phyloP scores from a whole-genome alignment of 179 eudicot species.

The Actinidia arguta region DNA sequence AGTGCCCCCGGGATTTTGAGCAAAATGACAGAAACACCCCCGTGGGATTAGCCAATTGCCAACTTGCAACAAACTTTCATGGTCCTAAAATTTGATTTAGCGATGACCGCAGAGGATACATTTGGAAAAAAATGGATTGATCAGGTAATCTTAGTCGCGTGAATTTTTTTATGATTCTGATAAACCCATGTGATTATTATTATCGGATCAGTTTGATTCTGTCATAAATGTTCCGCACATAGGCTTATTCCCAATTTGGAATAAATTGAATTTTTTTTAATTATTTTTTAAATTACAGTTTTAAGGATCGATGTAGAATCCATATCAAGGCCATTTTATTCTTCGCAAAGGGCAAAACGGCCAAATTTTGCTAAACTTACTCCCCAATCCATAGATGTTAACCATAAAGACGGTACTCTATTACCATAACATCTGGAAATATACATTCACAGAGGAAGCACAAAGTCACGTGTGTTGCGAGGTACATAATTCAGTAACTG shows the following conservation, averaged over 20 bases:
- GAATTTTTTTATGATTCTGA: background rate
- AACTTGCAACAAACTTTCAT: background rate
- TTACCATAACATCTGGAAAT: background rate
- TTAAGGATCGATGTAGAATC: background rate
- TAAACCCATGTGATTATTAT: background rate
- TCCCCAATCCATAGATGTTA: too few species aligned
- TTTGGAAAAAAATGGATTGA: background rate
- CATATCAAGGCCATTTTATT: background rate
- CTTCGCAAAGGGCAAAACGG: too few species aligned
- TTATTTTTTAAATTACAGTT: background rate
- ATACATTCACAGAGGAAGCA: too few species aligned
- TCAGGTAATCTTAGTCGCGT: too few species aligned
- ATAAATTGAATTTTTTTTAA: background rate
- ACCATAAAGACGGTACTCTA: background rate
- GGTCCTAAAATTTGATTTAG: background rate
- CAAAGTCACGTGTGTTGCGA: background rate
- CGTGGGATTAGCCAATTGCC: background rate
- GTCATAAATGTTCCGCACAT: too few species aligned
- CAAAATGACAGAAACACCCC: background rate
- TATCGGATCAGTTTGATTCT: background rate
- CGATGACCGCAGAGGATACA: background rate
- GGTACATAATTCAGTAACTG: constrained; percentile 29
- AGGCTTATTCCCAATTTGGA: background rate
- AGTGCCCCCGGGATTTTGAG: background rate
- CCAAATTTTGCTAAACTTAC: too few species aligned